Percentiles rank a stretch among this genome's conserved stretches.
These are phyloP conservation scores for Quercus dentata DNA, from an alignment of 306 rosid genomes.

Conservation along the genomic window DNA sequence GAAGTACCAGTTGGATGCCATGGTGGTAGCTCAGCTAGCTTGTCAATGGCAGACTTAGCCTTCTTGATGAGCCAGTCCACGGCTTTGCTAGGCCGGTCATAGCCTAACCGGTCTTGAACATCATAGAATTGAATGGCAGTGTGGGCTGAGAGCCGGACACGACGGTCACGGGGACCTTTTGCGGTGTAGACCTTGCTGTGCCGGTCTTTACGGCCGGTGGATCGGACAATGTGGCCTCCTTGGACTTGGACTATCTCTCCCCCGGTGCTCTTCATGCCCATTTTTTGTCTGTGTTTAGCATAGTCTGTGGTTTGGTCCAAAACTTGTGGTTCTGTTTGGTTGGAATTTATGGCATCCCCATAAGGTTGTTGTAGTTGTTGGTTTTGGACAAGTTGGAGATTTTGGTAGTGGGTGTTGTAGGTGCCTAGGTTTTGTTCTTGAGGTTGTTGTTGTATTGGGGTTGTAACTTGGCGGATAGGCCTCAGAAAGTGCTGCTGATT, in stretches of 20 bases:
- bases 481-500: constrained; percentile 20
- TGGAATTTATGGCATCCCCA: constrained; percentile 21
- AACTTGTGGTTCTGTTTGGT: constrained; percentile 13
- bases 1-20: constrained; percentile 35
- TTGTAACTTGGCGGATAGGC: constrained; percentile 9
- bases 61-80: constrained; percentile 92
- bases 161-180: constrained; percentile 73
- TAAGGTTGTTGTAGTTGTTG: neutral
- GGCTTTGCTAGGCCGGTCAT: constrained; percentile 81
- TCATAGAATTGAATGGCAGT: constrained; percentile 89
- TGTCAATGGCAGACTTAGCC: constrained; percentile 68
- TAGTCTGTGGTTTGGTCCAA: constrained; percentile 7
- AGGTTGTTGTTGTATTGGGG: constrained; percentile 26
- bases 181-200: constrained; percentile 81
- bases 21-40: constrained; percentile 70
- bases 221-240: constrained; percentile 82
- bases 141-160: constrained; percentile 73
- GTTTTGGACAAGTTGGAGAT: constrained; percentile 30
- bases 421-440: constrained; percentile 24
- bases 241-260: constrained; percentile 77
- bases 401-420: constrained; percentile 4
- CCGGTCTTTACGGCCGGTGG: constrained; percentile 64
- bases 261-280: constrained; percentile 63
- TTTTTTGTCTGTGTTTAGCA: constrained; percentile 12
- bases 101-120: constrained; percentile 84